Percentiles rank a stretch among this genome's conserved stretches.
Conservation (phyloP, 2,329 filamentous ascomycete genomes). For the Trichoderma aggressivum region DNA sequence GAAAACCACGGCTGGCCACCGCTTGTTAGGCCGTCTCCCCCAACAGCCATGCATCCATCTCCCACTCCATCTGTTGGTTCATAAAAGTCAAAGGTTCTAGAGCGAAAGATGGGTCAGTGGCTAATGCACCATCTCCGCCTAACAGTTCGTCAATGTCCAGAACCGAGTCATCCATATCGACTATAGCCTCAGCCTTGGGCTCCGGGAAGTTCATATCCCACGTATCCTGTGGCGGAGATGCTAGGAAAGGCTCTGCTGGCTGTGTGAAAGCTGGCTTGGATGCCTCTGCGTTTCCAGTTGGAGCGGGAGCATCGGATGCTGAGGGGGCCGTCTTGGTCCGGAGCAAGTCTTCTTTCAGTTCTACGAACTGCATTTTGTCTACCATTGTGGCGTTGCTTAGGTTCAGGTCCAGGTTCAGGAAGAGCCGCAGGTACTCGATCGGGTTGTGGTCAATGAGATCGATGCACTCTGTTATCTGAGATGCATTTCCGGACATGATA, state of each 20-base stretch:
- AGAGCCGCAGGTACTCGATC: conserved; percentile 8
- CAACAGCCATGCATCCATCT: conserved; percentile 13
- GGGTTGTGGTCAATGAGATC: conserved; percentile 14
- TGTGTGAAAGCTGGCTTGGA: not conserved
- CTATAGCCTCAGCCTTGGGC: not conserved
- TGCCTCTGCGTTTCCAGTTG: not conserved
- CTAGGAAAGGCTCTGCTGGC: not conserved
- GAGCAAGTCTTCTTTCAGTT: not conserved
- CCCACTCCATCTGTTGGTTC: conserved; percentile 14
- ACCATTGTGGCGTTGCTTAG: conserved; percentile 8
- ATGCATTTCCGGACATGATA: not conserved
- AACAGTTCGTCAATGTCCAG: conserved; percentile 3
- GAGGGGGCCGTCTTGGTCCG: not conserved
- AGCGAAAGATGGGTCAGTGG: not conserved
- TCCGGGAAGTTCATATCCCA: not conserved
- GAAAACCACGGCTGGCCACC: not conserved
- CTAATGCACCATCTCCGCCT: not conserved
- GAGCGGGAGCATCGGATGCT: not conserved
- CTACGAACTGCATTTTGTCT: conserved; percentile 2
- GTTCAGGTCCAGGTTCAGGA: conserved; percentile 8
- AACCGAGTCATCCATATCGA: not conserved
- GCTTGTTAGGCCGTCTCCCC: not conserved
- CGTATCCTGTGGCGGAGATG: not conserved
- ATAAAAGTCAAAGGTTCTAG: not conserved
- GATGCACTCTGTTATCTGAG: conserved; percentile 4